Conservation (phyloP, 305 asterid species). For the Fraxinus paxiana region DNA sequence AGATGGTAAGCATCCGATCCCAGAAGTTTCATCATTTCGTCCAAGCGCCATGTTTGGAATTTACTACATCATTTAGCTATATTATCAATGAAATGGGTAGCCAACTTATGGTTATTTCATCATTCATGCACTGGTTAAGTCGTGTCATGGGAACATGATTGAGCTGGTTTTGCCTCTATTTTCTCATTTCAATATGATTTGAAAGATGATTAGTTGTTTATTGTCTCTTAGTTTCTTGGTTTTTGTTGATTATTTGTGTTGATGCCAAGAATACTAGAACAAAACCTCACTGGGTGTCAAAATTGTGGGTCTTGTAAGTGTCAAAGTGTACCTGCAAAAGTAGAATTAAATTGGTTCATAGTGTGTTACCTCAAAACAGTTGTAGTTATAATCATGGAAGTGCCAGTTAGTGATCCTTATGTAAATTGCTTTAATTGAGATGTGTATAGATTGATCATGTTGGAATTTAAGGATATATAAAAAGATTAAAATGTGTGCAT, state of each 20-base stretch:
- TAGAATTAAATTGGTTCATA: background rate
- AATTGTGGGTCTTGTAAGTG: background rate
- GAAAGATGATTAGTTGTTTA: background rate
- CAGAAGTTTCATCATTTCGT: background rate
- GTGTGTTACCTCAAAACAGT: background rate
- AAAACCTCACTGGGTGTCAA: background rate
- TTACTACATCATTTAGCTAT: background rate
- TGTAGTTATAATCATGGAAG: background rate
- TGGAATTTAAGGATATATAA: no score
- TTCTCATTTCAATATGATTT: background rate
- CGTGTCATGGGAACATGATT: background rate
- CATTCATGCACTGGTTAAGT: background rate
- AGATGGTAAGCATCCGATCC: constrained; percentile 29
- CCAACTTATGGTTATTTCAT: background rate
- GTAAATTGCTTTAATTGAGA: background rate
- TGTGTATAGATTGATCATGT: background rate
- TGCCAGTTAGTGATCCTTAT: background rate
- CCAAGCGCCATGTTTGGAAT: background rate
- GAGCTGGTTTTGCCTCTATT: background rate
- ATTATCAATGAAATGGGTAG: background rate
- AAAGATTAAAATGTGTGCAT: no score
- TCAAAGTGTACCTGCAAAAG: background rate
- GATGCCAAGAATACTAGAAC: background rate
- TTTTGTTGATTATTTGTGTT: background rate
- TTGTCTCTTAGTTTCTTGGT: background rate